These are phyloP conservation scores for Colletotrichum acutatum DNA, from an alignment of 2,329 filamentous ascomycete species.

Conservation along the genomic window DNA sequence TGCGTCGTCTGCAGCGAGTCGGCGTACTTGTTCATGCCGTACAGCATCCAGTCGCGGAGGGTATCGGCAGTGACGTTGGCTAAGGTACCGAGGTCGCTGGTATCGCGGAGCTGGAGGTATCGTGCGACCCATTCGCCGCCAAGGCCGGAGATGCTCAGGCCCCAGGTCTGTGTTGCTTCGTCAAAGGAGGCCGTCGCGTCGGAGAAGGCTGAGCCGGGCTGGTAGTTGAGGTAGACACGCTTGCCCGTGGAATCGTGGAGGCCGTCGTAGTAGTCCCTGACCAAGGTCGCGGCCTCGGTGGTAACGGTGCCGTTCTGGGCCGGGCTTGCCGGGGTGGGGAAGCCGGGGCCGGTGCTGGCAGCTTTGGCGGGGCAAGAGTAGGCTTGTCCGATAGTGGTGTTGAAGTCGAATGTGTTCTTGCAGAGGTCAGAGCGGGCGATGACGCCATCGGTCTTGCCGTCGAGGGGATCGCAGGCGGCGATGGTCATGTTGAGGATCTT, in stretches of 20 bases:
- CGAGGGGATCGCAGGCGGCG: constrained; percentile 63
- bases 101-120: constrained; percentile 47
- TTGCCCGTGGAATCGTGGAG: constrained; percentile 48
- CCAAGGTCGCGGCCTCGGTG: background rate
- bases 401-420: constrained; percentile 33
- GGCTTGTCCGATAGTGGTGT: constrained; percentile 33
- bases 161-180: constrained; percentile 39
- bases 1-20: constrained; percentile 47
- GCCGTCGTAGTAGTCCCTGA: constrained; percentile 43
- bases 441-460: constrained; percentile 60
- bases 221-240: constrained; percentile 48
- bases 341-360: constrained; percentile 44
- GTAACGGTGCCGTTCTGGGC: constrained; percentile 29
- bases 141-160: constrained; percentile 15
- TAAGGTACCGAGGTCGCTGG: constrained; percentile 50
- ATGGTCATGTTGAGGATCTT: constrained; percentile 67
- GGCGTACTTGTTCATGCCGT: constrained; percentile 52
- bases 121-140: constrained; percentile 48
- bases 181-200: constrained; percentile 49
- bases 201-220: constrained; percentile 44
- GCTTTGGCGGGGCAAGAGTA: constrained; percentile 47
- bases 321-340: constrained; percentile 43
- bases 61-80: constrained; percentile 63
- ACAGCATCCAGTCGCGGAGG: constrained; percentile 61
- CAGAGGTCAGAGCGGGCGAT: constrained; percentile 41